These are phyloP conservation scores for Sideroxylon spinosum DNA, from an alignment of 179 eudicot species.

Conservation along the genomic window DNA sequence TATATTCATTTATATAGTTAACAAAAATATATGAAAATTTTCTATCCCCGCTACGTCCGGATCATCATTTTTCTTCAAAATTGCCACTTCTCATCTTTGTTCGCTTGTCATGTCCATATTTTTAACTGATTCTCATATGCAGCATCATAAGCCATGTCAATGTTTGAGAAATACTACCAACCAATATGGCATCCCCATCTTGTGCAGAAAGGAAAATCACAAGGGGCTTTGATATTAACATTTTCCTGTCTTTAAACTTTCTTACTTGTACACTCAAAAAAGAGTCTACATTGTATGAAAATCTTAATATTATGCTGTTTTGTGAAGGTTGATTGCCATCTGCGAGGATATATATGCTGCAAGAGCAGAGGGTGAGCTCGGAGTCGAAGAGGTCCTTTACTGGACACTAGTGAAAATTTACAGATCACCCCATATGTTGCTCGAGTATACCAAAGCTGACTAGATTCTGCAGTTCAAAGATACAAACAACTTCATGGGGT, in stretches of 20 bases:
- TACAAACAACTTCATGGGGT: background rate
- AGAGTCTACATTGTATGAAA: background rate
- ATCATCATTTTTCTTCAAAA: no score
- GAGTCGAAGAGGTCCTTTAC: constrained; percentile 89
- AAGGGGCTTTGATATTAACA: background rate
- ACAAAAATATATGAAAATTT: no score
- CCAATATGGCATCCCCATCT: background rate
- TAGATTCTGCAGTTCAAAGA: constrained; percentile 23
- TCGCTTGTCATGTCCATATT: no score
- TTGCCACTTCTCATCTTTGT: no score
- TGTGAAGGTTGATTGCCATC: constrained; percentile 75
- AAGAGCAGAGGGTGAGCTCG: constrained; percentile 95
- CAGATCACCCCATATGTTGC: constrained; percentile 93
- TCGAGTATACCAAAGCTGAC: constrained; percentile 85
- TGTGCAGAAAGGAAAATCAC: background rate
- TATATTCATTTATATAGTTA: no score
- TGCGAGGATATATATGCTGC: constrained; percentile 95
- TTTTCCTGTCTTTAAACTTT: background rate
- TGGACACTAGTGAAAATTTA: constrained; percentile 91
- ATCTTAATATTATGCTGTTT: background rate
- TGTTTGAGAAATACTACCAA: background rate
- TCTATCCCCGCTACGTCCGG: no score
- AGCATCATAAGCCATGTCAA: background rate
- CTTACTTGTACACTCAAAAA: no score
- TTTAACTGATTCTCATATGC: no score